phyloP scores from a whole-genome alignment of 2,329 filamentous ascomycete genomes.

The Rutstroemia sp. region DNA sequence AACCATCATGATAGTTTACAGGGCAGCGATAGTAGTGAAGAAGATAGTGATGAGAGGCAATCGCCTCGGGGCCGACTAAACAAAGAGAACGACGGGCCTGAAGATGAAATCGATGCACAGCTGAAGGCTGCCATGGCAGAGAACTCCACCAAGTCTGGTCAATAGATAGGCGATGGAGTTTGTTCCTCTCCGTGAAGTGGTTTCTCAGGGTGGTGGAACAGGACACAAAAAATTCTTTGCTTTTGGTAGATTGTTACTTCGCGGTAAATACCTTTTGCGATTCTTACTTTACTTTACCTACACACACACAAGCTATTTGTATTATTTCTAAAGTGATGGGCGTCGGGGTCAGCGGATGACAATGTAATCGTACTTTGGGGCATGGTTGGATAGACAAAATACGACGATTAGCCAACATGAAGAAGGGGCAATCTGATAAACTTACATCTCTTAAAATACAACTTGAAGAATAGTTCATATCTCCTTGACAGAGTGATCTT shows the following conservation, averaged over 20 bases:
- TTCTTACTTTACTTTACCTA: background rate
- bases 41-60: slow-evolving; percentile 29
- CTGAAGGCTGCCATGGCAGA: slow-evolving; percentile 28
- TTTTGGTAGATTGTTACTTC: background rate
- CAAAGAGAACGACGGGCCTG: slow-evolving; percentile 15
- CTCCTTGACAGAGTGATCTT: background rate
- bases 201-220: background rate
- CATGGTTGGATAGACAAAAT: slow-evolving; percentile 8
- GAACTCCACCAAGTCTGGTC: slow-evolving; percentile 27
- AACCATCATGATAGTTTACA: slow-evolving; percentile 26
- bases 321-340: slow-evolving; percentile 6
- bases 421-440: no score
- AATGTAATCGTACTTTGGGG: background rate
- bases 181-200: background rate
- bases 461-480: background rate
- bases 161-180: slow-evolving; percentile 11
- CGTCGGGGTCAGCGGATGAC: background rate
- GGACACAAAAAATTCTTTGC: background rate
- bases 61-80: slow-evolving; percentile 22
- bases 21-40: slow-evolving; percentile 29
- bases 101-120: slow-evolving; percentile 25
- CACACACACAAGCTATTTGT: background rate
- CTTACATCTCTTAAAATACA: background rate
- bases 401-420: background rate
- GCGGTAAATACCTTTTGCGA: background rate